These are phyloP conservation scores for Fragaria iinumae DNA, from an alignment of 306 rosid species.

Conservation along the genomic window DNA sequence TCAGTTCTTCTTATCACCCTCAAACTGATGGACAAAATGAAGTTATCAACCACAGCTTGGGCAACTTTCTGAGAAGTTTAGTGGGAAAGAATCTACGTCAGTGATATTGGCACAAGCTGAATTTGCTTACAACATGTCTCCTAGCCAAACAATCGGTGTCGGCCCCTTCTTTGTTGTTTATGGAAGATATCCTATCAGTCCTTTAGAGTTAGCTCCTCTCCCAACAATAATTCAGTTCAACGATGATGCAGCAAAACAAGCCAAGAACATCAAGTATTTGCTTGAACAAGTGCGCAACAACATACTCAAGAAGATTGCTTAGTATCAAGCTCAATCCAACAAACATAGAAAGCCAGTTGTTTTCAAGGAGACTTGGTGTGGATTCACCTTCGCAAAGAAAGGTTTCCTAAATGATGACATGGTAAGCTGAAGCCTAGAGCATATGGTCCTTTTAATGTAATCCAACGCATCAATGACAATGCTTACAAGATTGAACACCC, in stretches of 20 bases:
- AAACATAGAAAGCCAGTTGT: not conserved
- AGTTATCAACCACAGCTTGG: not conserved
- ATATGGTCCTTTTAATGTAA: no score
- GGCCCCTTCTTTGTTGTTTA: no score
- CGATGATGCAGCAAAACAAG: not conserved
- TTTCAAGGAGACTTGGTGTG: no score
- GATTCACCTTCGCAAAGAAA: no score
- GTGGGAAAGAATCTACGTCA: no score
- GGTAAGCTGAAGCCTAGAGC: no score
- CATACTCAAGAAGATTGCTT: not conserved
- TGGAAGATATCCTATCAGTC: no score
- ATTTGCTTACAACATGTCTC: not conserved
- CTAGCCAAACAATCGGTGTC: not conserved
- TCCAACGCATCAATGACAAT: no score
- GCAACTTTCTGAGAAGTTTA: not conserved
- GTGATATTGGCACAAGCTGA: not conserved
- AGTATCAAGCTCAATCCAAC: not conserved
- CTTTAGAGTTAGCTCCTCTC: no score
- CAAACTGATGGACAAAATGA: not conserved
- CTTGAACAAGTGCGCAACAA: not conserved
- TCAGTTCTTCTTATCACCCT: not conserved
- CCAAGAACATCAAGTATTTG: no score
- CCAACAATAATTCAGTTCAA: not conserved
- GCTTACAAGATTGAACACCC: no score
- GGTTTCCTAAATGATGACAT: no score